Evolutionary conservation across 148 eudicot genomes (phyloP), one percentile per base, ranked within the genome.

Genomic region (Bassia scoparia): DNA sequence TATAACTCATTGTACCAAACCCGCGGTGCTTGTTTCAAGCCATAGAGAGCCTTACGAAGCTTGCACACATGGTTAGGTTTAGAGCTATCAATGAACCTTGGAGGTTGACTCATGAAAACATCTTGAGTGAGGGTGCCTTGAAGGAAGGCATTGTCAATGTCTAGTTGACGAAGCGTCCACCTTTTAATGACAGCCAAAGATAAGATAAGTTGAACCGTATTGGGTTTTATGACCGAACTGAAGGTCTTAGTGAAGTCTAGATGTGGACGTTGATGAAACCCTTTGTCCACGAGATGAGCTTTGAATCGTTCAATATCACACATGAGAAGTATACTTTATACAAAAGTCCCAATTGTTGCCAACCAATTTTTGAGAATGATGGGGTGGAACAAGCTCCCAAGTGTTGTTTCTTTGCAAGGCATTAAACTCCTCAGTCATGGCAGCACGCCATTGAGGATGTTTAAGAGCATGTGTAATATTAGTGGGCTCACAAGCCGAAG

Each of bases 291-390:
- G n/a, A n/a, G n/a, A n/a, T n/a, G n/a, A n/a, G n/a, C n/a, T n/a
- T n/a, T n/a, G n/a, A n/a, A n/a, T n/a, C n/a, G n/a, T n/a, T n/a
- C 46, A 63, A 63, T 34, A 34, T 8, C 43, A 1, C 77, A n/a
- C 73, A 26, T 73, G 73, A 4, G 73, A 33, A 1, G 72, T 67
- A 1, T 35, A 35, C 29, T 67, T 78, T 1, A 65, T 60, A 3
- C 69, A 52, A 24, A 33, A 78, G 5, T 67, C 29, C 70, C 74
- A 73, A 23, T 74, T 61, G 15, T 77, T 73, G 17, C 77, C 75
- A 24, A 48, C 24, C 2, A 70, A 7, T 12, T 53, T 70, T 34
- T 52, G 61, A n/a, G 73, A 21, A n/a, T 54, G 37, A 3, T 11
- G 5, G 5, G 41, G 38, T 1, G 72, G 72, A 16, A 66, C 65